Evolutionary conservation across 306 rosid species (phyloP), one percentile per base, ranked within the genome.

Genomic region (Dalbergia cultrata): DNA sequence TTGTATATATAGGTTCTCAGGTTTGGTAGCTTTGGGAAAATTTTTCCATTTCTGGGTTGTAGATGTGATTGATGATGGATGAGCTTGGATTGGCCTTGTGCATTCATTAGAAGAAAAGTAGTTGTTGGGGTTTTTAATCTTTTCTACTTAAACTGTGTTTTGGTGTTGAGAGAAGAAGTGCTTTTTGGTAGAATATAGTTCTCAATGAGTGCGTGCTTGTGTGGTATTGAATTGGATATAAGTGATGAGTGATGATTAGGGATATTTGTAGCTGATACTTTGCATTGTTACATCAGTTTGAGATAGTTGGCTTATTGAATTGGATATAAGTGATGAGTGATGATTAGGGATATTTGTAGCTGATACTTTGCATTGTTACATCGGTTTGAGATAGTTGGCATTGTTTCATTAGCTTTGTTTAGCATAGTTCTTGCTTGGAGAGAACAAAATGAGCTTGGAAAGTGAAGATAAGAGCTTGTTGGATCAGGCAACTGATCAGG

Each of bases 371-470:
- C 76, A n/a, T 80, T 66, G 12, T 80, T 78, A 67, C 70, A 70
- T 86, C 72, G 52, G 65, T 59, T 81, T 35, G 58, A 37, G 52
- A 67, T 68, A 75, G 50, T 75, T 64, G 76, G 39, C 64, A 19
- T 22, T 53, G 53, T 77, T 26, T 79, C 76, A 76, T 82, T 67
- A 18, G 73, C 75, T 83, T 58, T 78, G 43, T 80, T 84, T 58
- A 50, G 77, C 70, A 8, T 73, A 67, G 66, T 77, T 82, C 34
- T 79, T 64, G 64, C 74, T 72, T 22, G 44, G 67, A 85, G 84
- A 70, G 17, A 43, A 61, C 88, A 89, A 59, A 89, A 96, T 96
- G 99, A 92, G 92, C 87, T 83, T 81, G 44, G 93, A 81, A 87
- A 90, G 62, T 35, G 92, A 87, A 67, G 92, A 84, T 26, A 78